Evolutionary conservation across 2,329 filamentous ascomycete genomes (phyloP).

Genomic region (Chrysoporthe austroafricana): DNA sequence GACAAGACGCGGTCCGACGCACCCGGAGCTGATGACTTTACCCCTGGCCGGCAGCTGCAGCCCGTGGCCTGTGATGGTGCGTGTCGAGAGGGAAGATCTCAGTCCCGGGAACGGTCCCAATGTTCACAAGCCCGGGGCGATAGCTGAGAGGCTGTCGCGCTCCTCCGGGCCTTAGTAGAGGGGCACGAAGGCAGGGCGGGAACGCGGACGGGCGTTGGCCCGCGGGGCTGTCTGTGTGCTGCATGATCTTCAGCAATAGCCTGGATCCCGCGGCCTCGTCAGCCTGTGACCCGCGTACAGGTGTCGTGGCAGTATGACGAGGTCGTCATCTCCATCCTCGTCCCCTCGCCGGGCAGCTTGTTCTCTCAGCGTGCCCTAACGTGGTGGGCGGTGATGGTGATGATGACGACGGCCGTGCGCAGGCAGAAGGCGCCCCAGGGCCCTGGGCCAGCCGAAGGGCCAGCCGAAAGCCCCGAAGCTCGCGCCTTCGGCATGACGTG

Average conservation of each 20-base stretch:
- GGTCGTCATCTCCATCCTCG: not conserved
- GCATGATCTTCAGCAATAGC: not conserved
- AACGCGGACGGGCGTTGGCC: not conserved
- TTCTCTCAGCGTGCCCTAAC: not conserved
- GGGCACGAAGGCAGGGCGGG: not conserved
- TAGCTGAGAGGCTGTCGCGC: not conserved
- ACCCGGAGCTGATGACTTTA: not conserved
- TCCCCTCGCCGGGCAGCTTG: not conserved
- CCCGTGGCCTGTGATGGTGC: not conserved
- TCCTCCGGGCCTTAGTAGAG: not conserved
- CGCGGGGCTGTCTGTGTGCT: not conserved
- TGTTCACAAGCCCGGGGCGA: not conserved
- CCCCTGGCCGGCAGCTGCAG: not conserved
- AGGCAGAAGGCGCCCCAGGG: not conserved
- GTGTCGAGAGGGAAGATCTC: not conserved
- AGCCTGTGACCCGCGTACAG: conserved; percentile 3
- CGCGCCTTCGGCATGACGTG: not conserved
- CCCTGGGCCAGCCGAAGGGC: not conserved
- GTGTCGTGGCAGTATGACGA: not conserved
- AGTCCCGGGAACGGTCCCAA: not conserved
- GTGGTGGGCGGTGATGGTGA: not conserved
- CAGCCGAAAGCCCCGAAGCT: not conserved
- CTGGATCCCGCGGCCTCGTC: not conserved
- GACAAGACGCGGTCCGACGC: not conserved
- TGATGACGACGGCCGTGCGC: not conserved